phyloP scores from a whole-genome alignment of 345 rosid genomes.

The Barbarea vulgaris region DNA sequence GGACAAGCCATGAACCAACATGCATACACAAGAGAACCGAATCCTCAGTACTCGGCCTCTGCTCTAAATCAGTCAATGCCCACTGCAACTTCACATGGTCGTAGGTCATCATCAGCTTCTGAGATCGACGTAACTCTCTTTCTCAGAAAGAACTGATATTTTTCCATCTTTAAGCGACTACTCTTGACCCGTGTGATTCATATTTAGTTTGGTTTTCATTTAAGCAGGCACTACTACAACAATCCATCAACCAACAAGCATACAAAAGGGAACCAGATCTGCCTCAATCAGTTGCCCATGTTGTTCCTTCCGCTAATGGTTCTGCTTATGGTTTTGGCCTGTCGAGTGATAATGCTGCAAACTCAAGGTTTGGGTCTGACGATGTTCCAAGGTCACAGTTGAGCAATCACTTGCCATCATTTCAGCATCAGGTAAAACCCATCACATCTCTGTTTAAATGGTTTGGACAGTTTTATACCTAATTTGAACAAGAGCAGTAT shows the following conservation, averaged over 20 bases:
- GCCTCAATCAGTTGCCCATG: constrained; percentile 59
- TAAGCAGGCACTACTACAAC: constrained; percentile 42
- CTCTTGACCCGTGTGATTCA: neutral
- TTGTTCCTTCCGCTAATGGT: constrained; percentile 56
- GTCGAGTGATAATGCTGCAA: neutral
- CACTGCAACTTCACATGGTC: constrained; percentile 56
- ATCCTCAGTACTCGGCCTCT: constrained; percentile 65
- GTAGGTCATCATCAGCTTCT: constrained; percentile 60
- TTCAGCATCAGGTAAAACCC: constrained; percentile 58
- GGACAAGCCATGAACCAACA: constrained; percentile 43
- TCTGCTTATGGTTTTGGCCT: constrained; percentile 14
- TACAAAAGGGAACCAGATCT: constrained; percentile 36
- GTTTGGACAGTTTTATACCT: neutral
- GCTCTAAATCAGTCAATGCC: constrained; percentile 62
- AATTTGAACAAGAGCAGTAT: neutral
- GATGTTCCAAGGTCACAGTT: constrained; percentile 62
- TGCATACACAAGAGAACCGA: constrained; percentile 62
- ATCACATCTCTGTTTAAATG: constrained; percentile 11
- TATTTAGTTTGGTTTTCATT: constrained; percentile 39
- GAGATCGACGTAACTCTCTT: constrained; percentile 60
- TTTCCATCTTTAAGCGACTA: neutral
- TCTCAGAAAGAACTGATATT: neutral
- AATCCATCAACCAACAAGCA: constrained; percentile 16
- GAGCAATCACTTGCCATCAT: constrained; percentile 55
- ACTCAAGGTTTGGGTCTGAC: constrained; percentile 36